Base-by-base conservation (phyloP, 768 basidiomycete species). In the Pisolithus sp. region DNA sequence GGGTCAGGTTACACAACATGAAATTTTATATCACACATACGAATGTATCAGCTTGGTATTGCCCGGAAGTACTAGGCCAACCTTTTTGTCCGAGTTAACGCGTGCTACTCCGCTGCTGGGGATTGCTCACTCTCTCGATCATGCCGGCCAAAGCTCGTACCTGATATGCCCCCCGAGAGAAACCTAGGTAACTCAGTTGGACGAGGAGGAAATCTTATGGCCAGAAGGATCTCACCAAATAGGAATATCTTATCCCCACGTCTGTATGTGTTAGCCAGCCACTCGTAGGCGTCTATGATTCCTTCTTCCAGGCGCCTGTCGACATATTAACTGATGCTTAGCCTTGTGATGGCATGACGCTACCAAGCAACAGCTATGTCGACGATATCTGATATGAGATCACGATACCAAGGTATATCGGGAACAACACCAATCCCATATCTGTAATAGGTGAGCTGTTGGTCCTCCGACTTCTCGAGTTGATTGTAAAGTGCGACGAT, bases 111-210 rank as follows among this genome's bases (percentile, higher is more conserved):
- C 5, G 21, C 12, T 21, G 12, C 0, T 18, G 5, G 12, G 7
- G 2, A n/a, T 31, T 49, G 3, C 61, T 48, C 46, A 71, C 76
- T 48, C 52, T 64, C n/a, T 69, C 52, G 18, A 76, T 74, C 75
- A 76, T 76, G 20, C 63, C 76, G 2, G 75, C 71, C 38, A 76
- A 46, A 1, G 63, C 69, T 24, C 75, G 68, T 5, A 69, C 72
- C 57, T 76, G 75, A 53, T 74, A 77, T 15, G 74, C 76, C 5
- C 75, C 75, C n/a, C 76, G 72, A 2, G 76, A 76, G 54, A 73
- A 76, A 4, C 75, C 75, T 76, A 36, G 7, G 31, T 23, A 26
- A 7, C 17, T 4, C 44, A 12, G 24, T 63, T n/a, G 58, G 57
- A 31, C 7, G 28, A 7, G 18, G 2, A 23, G 40, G 26, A 9